Percentiles rank a stretch among this genome's conserved stretches.
These are phyloP conservation scores for Plantago major DNA, from an alignment of 257 asterid genomes.

Conservation along the genomic window DNA sequence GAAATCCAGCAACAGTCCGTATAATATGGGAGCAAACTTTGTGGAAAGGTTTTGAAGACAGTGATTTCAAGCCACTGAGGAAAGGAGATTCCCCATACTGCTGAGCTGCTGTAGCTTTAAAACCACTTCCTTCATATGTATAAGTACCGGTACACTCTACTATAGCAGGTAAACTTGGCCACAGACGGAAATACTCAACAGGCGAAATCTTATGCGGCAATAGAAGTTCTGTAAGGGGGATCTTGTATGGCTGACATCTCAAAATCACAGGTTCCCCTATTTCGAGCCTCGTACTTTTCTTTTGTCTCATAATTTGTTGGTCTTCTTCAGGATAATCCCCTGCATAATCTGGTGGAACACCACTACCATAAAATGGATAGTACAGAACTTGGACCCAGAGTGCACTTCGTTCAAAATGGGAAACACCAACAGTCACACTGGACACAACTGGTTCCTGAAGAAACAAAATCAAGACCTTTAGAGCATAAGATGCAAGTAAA, in stretches of 20 bases:
- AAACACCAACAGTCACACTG: slow-evolving; percentile 88
- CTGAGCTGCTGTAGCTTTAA: slow-evolving; percentile 93
- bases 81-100: slow-evolving; percentile 94
- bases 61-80: slow-evolving; percentile 73
- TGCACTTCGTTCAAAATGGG: slow-evolving; percentile 79
- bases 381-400: slow-evolving; percentile 89
- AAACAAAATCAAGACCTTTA: slow-evolving; percentile 16
- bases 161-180: slow-evolving; percentile 94
- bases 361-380: slow-evolving; percentile 72
- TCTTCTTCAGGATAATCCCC: slow-evolving; percentile 70
- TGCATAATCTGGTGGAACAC: slow-evolving; percentile 55
- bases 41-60: slow-evolving; percentile 84
- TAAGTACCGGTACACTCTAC: slow-evolving; percentile 83
- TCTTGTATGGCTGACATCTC: slow-evolving; percentile 94
- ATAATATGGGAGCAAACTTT: slow-evolving; percentile 87
- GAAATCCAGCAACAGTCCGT: slow-evolving; percentile 90
- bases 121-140: slow-evolving; percentile 89
- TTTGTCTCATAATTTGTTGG: slow-evolving; percentile 50
- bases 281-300: slow-evolving; percentile 53
- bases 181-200: slow-evolving; percentile 85
- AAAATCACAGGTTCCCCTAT: slow-evolving; percentile 65
- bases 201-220: slow-evolving; percentile 95
- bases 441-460: slow-evolving; percentile 73
- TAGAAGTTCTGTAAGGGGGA: slow-evolving; percentile 89
- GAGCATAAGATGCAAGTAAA: not conserved